Evolutionary conservation across 2,329 filamentous ascomycete species (phyloP).

Genomic region (Hyphodiscus sp.): DNA sequence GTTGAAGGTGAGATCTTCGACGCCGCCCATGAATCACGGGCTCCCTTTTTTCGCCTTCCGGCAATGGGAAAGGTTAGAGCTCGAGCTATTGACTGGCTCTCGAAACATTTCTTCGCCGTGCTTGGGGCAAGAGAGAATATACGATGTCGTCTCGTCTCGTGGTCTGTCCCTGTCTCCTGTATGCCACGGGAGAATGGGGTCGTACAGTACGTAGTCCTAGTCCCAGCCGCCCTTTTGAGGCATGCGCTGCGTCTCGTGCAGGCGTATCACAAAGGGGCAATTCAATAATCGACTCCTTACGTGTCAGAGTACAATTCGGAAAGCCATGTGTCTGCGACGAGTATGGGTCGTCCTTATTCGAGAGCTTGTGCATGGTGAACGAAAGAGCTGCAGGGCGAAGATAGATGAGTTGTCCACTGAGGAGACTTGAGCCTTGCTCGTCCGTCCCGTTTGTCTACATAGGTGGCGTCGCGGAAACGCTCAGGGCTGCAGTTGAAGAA

Average conservation of each 20-base stretch:
- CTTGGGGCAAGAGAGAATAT: neutral
- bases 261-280: neutral
- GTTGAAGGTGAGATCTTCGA: constrained; percentile 6
- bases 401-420: neutral
- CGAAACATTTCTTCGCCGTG: neutral
- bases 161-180: neutral
- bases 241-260: neutral
- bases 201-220: too few species aligned
- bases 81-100: neutral
- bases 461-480: neutral
- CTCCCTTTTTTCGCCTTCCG: neutral
- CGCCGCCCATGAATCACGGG: neutral
- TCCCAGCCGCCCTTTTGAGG: neutral
- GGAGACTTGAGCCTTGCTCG: neutral
- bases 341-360: constrained; percentile 5
- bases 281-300: constrained; percentile 5
- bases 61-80: neutral
- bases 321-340: neutral
- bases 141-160: too few species aligned
- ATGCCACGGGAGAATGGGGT: neutral
- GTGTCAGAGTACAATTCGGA: constrained; percentile 21
- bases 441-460: neutral
- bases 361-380: constrained; percentile 3
- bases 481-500: neutral
- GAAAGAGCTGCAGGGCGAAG: neutral